Conservation (phyloP, 352 stramenopile genomes). For the Achlya hypogyna region DNA sequence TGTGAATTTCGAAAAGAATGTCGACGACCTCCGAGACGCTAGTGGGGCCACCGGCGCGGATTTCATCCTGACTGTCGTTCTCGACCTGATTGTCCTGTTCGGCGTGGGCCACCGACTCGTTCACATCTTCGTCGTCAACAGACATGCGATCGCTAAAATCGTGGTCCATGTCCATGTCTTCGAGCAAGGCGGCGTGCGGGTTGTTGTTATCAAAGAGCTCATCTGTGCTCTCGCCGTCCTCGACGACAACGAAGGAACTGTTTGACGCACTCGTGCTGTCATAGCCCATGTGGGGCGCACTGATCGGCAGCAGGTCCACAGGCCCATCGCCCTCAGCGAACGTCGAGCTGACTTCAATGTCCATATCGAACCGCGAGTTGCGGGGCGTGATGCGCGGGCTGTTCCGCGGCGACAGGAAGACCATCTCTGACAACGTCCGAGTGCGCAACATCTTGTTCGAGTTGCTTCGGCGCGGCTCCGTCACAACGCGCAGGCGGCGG, state of each 20-base stretch:
- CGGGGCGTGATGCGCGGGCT: slow-evolving; percentile 45
- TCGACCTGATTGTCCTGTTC: slow-evolving; percentile 26
- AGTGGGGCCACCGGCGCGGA: slow-evolving; percentile 21
- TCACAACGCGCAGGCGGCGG: slow-evolving; percentile 65
- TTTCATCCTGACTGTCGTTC: slow-evolving; percentile 19
- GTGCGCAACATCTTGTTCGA: slow-evolving; percentile 83
- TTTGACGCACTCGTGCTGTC: slow-evolving; percentile 23
- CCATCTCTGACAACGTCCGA: slow-evolving; percentile 62
- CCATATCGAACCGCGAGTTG: slow-evolving; percentile 73
- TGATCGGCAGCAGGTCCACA: slow-evolving; percentile 39
- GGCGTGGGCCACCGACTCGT: slow-evolving; percentile 16
- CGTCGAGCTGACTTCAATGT: slow-evolving; percentile 65
- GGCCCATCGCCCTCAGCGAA: slow-evolving; percentile 63
- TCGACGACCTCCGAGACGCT: slow-evolving; percentile 68
- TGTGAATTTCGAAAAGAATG: slow-evolving; percentile 80
- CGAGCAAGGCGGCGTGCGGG: slow-evolving; percentile 5
- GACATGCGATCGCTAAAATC: slow-evolving; percentile 16
- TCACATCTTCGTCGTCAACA: slow-evolving; percentile 21
- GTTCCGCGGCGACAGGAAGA: slow-evolving; percentile 56
- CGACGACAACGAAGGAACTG: slow-evolving; percentile 23
- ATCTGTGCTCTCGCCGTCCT: slow-evolving; percentile 28
- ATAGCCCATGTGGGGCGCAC: slow-evolving; percentile 6
- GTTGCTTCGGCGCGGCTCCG: slow-evolving; percentile 74
- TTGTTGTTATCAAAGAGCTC: slow-evolving; percentile 24
- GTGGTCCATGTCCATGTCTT: slow-evolving; percentile 13